Conservation (phyloP, 2,329 filamentous ascomycete genomes). For the Sporothrix pallida region DNA sequence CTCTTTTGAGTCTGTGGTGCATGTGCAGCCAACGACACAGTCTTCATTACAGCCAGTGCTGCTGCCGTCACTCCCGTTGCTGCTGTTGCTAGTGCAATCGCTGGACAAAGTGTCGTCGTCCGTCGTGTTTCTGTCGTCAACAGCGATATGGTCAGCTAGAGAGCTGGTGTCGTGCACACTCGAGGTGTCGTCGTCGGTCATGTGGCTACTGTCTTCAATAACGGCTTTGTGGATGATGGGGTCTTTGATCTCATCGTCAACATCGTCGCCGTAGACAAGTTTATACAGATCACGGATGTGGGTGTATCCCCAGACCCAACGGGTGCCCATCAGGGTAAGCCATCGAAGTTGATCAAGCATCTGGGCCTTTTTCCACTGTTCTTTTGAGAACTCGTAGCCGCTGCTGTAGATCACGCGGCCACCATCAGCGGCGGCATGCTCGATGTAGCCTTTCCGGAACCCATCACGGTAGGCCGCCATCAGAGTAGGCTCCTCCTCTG, state of each 20-base stretch:
- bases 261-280: neutral
- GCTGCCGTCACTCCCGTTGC: neutral
- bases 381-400: neutral
- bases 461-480: neutral
- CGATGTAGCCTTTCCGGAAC: neutral
- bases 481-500: neutral
- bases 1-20: too few relatives aligned
- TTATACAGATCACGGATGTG: neutral
- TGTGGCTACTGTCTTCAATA: too few relatives aligned
- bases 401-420: neutral
- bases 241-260: neutral
- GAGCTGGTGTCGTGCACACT: too few relatives aligned
- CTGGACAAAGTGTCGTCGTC: too few relatives aligned
- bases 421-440: neutral
- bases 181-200: too few relatives aligned
- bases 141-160: neutral
- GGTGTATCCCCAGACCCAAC: neutral
- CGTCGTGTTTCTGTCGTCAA: too few relatives aligned
- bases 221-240: too few relatives aligned
- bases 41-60: neutral
- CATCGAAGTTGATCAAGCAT: neutral
- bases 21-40: too few relatives aligned
- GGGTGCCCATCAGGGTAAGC: neutral
- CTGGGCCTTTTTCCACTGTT: neutral
- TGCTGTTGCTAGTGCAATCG: too few relatives aligned